Conservation (phyloP, 2,329 filamentous ascomycete species). For the Aspergillus ibericus region DNA sequence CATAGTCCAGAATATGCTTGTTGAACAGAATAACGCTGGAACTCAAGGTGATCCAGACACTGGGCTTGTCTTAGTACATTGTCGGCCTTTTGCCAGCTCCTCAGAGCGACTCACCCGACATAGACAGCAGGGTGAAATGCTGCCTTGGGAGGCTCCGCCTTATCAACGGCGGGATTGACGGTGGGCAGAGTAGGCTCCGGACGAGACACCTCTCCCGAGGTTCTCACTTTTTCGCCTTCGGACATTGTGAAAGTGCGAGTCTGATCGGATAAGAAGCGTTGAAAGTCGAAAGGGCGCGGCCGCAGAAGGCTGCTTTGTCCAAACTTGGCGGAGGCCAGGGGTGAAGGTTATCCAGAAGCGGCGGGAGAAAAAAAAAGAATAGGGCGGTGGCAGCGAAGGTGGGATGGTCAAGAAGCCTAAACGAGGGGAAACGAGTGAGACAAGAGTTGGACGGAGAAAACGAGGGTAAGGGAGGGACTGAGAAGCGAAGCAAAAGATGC, state of each 20-base stretch:
- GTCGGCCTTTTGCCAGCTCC: not conserved
- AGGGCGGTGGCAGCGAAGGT: slow-evolving; percentile 7
- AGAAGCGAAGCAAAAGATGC: slow-evolving; percentile 20
- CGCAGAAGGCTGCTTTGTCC: slow-evolving; percentile 43
- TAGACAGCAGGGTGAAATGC: slow-evolving; percentile 81
- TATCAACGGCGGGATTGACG: slow-evolving; percentile 73
- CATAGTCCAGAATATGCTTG: slow-evolving; percentile 92
- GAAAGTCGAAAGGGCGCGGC: slow-evolving; percentile 51
- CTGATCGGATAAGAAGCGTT: slow-evolving; percentile 47
- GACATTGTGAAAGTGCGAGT: slow-evolving; percentile 52
- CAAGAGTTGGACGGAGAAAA: slow-evolving; percentile 24
- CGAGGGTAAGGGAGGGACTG: slow-evolving; percentile 22
- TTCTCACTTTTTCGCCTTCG: slow-evolving; percentile 77
- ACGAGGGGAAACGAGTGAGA: slow-evolving; percentile 27
- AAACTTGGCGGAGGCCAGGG: slow-evolving; percentile 48
- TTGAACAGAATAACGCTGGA: slow-evolving; percentile 98
- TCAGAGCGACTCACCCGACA: slow-evolving; percentile 57
- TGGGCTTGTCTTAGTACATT: slow-evolving; percentile 43
- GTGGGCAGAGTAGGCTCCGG: slow-evolving; percentile 66
- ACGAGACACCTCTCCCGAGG: slow-evolving; percentile 67
- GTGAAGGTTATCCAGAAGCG: slow-evolving; percentile 25
- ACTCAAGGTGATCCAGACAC: slow-evolving; percentile 87
- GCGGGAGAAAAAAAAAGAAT: slow-evolving; percentile 18
- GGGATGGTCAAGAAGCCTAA: slow-evolving; percentile 17
- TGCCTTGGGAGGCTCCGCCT: slow-evolving; percentile 64